phyloP scores from a whole-genome alignment of 768 basidiomycete species.

The Gloeostereum incarnatum region DNA sequence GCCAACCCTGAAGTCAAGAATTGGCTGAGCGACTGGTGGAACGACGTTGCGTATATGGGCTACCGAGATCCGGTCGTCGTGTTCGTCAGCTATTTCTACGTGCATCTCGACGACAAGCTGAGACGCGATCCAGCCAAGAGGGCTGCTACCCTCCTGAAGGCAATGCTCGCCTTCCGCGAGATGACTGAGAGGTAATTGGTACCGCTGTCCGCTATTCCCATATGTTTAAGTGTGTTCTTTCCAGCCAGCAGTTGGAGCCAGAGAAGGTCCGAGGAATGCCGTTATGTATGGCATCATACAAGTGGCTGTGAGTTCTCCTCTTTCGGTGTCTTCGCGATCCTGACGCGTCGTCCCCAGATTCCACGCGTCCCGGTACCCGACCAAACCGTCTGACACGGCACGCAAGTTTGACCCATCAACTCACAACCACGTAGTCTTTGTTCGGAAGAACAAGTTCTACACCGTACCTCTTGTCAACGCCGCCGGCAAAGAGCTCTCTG shows the following conservation, averaged over 20 bases:
- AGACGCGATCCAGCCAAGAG: conserved; percentile 51
- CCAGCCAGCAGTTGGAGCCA: conserved; percentile 72
- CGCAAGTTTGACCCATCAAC: conserved; percentile 63
- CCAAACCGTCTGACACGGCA: conserved; percentile 75
- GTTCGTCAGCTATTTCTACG: conserved; percentile 91
- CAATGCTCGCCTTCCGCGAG: conserved; percentile 76
- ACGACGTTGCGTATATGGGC: conserved; percentile 82
- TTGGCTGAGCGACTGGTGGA: conserved; percentile 99
- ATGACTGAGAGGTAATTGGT: conserved; percentile 67
- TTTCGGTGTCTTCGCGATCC: background rate
- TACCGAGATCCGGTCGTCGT: conserved; percentile 89
- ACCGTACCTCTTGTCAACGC: conserved; percentile 61
- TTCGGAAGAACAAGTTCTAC: conserved; percentile 90
- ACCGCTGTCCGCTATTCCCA: background rate
- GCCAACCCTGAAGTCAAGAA: conserved; percentile 44
- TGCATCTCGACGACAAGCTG: conserved; percentile 63
- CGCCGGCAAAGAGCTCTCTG: conserved; percentile 62
- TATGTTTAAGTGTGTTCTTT: background rate
- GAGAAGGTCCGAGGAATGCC: conserved; percentile 75
- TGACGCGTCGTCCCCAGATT: conserved; percentile 42
- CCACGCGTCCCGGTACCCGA: conserved; percentile 87
- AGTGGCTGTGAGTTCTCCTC: conserved; percentile 62
- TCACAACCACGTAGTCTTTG: conserved; percentile 84
- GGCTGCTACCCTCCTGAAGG: conserved; percentile 79
- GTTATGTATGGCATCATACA: conserved; percentile 89